These are phyloP conservation scores for Pseudogymnoascus sp. DNA, from an alignment of 2,329 filamentous ascomycete species.

Conservation along the genomic window DNA sequence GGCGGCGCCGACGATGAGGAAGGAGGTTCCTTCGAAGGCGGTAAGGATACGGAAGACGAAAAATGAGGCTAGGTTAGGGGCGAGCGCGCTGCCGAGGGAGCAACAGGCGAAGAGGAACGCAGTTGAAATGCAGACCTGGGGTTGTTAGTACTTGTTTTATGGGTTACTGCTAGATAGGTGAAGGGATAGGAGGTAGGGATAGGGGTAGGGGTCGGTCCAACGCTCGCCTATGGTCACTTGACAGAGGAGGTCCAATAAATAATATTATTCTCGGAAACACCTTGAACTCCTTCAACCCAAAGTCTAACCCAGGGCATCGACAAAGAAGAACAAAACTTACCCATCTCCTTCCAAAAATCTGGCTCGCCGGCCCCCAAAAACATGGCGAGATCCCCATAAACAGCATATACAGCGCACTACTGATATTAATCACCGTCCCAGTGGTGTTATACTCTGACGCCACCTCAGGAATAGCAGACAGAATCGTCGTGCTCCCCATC, in stretches of 20 bases:
- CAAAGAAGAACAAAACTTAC: constrained; percentile 33
- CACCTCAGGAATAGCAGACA: constrained; percentile 68
- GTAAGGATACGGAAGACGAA: constrained; percentile 68
- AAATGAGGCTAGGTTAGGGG: constrained; percentile 62
- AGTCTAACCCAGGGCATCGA: neutral
- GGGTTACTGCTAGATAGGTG: no score
- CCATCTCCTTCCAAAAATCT: constrained; percentile 51
- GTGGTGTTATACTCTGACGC: constrained; percentile 56
- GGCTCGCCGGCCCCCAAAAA: constrained; percentile 65
- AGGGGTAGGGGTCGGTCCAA: neutral
- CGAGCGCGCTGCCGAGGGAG: constrained; percentile 63
- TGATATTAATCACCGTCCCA: constrained; percentile 61
- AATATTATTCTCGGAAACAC: neutral
- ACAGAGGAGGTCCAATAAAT: neutral
- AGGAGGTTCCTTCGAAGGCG: constrained; percentile 67
- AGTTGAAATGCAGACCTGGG: constrained; percentile 49
- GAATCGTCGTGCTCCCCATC: constrained; percentile 63
- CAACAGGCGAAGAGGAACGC: constrained; percentile 58
- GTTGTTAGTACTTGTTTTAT: neutral
- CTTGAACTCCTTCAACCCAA: neutral
- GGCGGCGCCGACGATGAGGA: constrained; percentile 62
- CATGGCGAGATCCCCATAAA: constrained; percentile 65
- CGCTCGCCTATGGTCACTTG: neutral
- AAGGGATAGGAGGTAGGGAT: neutral
- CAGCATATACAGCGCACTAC: constrained; percentile 66